phyloP scores from a whole-genome alignment of 306 rosid genomes.

The Pterocarpus macrocarpus region DNA sequence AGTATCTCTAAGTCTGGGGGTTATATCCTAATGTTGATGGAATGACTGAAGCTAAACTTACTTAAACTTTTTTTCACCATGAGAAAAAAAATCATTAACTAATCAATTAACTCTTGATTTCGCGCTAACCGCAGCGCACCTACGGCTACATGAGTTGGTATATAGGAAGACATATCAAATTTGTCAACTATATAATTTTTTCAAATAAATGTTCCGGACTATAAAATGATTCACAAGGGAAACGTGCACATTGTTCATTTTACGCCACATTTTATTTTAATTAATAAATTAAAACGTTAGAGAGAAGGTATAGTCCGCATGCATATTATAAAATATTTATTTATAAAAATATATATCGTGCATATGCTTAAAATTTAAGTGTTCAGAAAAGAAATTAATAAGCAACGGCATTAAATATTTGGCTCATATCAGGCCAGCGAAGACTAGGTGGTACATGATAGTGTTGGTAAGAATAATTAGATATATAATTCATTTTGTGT shows the following conservation, averaged over 20 bases:
- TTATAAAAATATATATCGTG: background rate
- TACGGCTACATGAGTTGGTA: too few species aligned
- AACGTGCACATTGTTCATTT: background rate
- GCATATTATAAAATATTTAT: too few species aligned
- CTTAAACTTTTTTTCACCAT: too few species aligned
- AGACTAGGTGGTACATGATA: background rate
- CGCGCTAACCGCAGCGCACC: too few species aligned
- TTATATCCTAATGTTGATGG: too few species aligned
- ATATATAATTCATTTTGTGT: background rate
- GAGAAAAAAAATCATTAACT: too few species aligned
- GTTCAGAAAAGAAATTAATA: background rate
- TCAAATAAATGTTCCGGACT: too few species aligned
- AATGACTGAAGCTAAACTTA: too few species aligned
- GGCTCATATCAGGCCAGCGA: background rate
- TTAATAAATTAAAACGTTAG: background rate
- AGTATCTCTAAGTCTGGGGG: too few species aligned
- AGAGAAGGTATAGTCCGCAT: background rate
- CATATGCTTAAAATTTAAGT: background rate
- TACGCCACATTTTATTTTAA: background rate
- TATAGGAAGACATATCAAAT: too few species aligned
- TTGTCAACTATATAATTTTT: too few species aligned
- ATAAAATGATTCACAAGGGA: background rate
- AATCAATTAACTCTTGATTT: too few species aligned
- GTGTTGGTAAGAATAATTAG: background rate
- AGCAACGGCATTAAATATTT: background rate